phyloP scores from a whole-genome alignment of 2,329 filamentous ascomycete species.

The Nemania sp. region DNA sequence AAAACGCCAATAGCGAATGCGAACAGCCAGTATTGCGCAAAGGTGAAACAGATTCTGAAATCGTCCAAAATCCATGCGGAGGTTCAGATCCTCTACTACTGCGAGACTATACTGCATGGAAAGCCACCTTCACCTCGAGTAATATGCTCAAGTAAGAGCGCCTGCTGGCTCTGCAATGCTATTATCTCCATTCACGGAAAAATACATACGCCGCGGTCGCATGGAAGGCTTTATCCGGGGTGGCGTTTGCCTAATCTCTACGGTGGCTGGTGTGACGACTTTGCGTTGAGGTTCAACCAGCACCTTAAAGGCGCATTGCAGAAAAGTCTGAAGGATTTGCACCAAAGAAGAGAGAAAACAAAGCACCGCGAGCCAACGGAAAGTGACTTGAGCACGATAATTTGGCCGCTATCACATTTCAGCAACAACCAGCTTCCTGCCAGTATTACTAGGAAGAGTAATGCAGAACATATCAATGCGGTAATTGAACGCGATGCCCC shows the following conservation, averaged over 20 bases:
- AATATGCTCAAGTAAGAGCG: slow-evolving; percentile 62
- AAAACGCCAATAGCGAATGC: slow-evolving; percentile 12
- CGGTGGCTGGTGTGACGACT: slow-evolving; percentile 2
- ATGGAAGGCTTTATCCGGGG: slow-evolving; percentile 59
- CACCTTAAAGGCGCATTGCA: slow-evolving; percentile 22
- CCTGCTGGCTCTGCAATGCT: slow-evolving; percentile 64
- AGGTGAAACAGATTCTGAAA: slow-evolving; percentile 36
- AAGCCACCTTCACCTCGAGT: slow-evolving; percentile 53
- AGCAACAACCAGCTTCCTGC: background rate
- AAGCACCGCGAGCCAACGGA: slow-evolving; percentile 36
- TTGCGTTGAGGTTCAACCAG: slow-evolving; percentile 32
- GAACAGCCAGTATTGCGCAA: slow-evolving; percentile 26
- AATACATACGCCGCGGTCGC: slow-evolving; percentile 56
- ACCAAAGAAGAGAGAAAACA: slow-evolving; percentile 14
- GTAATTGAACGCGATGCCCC: background rate
- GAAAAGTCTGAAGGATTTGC: slow-evolving; percentile 33
- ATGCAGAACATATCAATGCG: background rate
- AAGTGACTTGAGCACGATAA: slow-evolving; percentile 33
- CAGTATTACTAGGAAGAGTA: background rate
- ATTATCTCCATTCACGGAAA: slow-evolving; percentile 58
- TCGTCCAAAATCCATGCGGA: slow-evolving; percentile 62
- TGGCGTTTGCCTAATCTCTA: slow-evolving; percentile 57
- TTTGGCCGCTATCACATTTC: background rate
- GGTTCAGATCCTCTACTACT: slow-evolving; percentile 61
- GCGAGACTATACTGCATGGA: slow-evolving; percentile 49